These are phyloP conservation scores for Mrakia blollopis DNA, from an alignment of 768 basidiomycete genomes.

Conservation along the genomic window DNA sequence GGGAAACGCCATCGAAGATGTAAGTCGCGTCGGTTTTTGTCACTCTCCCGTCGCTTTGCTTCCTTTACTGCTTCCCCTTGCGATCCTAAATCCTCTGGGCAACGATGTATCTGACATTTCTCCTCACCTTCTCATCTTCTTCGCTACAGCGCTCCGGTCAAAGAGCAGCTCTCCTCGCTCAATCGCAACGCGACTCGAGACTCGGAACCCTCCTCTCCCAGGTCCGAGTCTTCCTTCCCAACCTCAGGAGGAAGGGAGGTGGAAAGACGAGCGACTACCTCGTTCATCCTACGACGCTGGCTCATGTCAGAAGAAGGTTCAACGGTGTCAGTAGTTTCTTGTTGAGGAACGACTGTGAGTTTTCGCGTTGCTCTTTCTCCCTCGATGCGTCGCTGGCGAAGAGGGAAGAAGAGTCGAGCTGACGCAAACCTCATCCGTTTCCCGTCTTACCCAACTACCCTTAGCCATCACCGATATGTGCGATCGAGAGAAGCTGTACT, in stretches of 20 bases:
- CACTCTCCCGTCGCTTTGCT: background rate
- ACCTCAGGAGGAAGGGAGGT: slow-evolving; percentile 67
- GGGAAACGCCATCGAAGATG: slow-evolving; percentile 68
- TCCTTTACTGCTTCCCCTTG: background rate
- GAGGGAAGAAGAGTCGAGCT: too few relatives aligned
- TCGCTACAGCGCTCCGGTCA: slow-evolving; percentile 67
- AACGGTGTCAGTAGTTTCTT: slow-evolving; percentile 46
- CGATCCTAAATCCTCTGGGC: too few relatives aligned
- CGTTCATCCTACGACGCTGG: slow-evolving; percentile 78
- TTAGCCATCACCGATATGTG: slow-evolving; percentile 81
- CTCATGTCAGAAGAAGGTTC: slow-evolving; percentile 85
- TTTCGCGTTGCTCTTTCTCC: background rate
- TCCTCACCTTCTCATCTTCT: too few relatives aligned
- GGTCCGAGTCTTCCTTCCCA: slow-evolving; percentile 80
- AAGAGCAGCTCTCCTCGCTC: slow-evolving; percentile 66
- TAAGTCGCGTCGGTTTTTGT: slow-evolving; percentile 47
- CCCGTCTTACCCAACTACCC: background rate
- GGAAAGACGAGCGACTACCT: slow-evolving; percentile 77
- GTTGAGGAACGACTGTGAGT: slow-evolving; percentile 31
- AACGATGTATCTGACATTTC: too few relatives aligned
- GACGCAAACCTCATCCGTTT: background rate
- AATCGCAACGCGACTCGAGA: slow-evolving; percentile 66
- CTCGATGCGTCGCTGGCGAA: too few relatives aligned
- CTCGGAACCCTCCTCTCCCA: slow-evolving; percentile 63
- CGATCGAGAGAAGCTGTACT: slow-evolving; percentile 75